Percentiles rank a stretch among this genome's conserved stretches.
phyloP scores from a whole-genome alignment of 352 stramenopile species.

The Pythium oligandrum region DNA sequence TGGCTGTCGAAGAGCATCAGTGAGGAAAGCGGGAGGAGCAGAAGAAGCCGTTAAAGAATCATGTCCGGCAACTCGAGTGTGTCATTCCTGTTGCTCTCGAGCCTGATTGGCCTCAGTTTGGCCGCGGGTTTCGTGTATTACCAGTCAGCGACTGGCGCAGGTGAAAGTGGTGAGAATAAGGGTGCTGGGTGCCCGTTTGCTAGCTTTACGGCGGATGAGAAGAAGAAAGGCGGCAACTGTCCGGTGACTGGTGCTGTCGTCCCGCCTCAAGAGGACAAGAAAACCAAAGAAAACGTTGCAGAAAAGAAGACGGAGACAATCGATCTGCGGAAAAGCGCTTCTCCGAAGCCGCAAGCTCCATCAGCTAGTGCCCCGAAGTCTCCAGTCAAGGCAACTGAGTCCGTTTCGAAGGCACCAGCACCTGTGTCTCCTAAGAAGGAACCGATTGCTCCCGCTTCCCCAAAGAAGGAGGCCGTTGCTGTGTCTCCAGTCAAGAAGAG shows the following conservation, averaged over 20 bases:
- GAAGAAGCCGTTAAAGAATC: conserved; percentile 9
- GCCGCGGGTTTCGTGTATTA: conserved; percentile 57
- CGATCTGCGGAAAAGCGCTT: background rate
- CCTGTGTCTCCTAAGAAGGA: background rate
- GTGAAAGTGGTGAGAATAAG: conserved; percentile 19
- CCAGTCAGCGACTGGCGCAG: conserved; percentile 16
- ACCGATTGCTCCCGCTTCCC: background rate
- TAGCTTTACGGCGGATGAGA: conserved; percentile 23
- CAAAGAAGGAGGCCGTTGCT: conserved; percentile 2
- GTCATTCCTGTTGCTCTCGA: conserved; percentile 52
- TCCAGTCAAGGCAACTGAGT: background rate
- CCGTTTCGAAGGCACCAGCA: background rate
- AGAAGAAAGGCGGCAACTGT: conserved; percentile 33
- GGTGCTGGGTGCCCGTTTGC: conserved; percentile 22
- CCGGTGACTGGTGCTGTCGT: conserved; percentile 34
- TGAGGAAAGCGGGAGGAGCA: too few species aligned
- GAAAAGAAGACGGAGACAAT: background rate
- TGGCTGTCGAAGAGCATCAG: too few species aligned
- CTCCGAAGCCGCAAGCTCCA: too few species aligned
- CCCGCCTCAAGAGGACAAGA: conserved; percentile 12
- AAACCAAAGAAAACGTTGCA: conserved; percentile 1
- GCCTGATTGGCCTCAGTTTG: conserved; percentile 54
- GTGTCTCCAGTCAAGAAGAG: background rate
- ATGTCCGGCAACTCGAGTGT: conserved; percentile 32
- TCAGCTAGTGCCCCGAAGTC: too few species aligned